Conservation (phyloP, 78 protist species). For the slime mould (Dictyostelium discoideum) region DNA sequence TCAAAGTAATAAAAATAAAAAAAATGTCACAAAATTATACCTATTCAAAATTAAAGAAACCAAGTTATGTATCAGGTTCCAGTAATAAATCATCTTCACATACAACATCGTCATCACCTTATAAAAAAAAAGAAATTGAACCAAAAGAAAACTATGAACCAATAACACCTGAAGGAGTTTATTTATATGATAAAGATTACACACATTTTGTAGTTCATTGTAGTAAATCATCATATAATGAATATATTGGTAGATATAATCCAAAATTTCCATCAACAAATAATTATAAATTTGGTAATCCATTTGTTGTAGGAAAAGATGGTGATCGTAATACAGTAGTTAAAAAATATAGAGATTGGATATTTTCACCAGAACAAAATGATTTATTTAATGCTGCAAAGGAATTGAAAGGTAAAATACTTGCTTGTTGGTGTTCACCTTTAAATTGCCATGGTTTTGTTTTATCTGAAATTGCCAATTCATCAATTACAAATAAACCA, state of each 20-base stretch:
- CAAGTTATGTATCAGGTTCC: background rate
- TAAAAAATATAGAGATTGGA: conserved; percentile 69
- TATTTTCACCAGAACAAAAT: conserved; percentile 50
- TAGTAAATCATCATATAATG: conserved; percentile 22
- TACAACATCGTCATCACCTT: background rate
- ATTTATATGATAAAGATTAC: conserved; percentile 53
- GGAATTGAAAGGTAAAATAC: conserved; percentile 68
- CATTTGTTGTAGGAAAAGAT: conserved; percentile 45
- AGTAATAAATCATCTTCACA: background rate
- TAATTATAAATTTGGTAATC: conserved; percentile 58
- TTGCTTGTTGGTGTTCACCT: conserved; percentile 77
- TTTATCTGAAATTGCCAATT: conserved; percentile 64
- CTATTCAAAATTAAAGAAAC: background rate
- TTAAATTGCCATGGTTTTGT: conserved; percentile 48
- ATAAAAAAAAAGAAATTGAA: background rate
- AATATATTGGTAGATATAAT: conserved; percentile 56
- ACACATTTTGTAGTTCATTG: conserved; percentile 47
- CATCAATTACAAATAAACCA: conserved; percentile 24
- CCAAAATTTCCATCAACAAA: background rate
- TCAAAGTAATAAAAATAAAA: background rate
- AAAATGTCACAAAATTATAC: background rate
- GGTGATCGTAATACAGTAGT: conserved; percentile 50
- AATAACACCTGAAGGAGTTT: conserved; percentile 8
- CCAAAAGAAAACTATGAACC: conserved; percentile 22
- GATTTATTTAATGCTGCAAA: conserved; percentile 38